Base-by-base conservation (phyloP, 768 basidiomycete species). In the Rhodotorula taiwanensis region DNA sequence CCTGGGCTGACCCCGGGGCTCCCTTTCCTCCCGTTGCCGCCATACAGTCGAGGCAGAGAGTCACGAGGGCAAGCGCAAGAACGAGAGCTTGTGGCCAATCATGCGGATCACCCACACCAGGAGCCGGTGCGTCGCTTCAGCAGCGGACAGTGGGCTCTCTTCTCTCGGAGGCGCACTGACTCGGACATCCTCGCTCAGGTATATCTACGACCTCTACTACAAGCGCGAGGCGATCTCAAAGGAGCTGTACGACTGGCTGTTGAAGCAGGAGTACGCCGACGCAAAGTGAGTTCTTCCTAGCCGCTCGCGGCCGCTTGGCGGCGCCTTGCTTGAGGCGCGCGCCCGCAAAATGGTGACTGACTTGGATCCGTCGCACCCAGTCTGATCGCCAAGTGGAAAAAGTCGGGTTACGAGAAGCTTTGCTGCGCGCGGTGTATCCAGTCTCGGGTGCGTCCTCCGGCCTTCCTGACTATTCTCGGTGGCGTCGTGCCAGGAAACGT, bases 361-460 rank as follows among this genome's bases (percentile, higher is more conserved):
- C 34, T 54, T 10, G 16, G 34, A 7, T 21, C 25, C 15, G 27
- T 25, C 18, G 13, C 25, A 23, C 43, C 27, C 69, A 98, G 93
- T 74, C 78, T 98, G 74, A 87, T 99, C 74, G 95, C 95, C 42
- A 99, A 99, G 76, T 99, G 95, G 95, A 98, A 97, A 80, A 99
- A 98, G 78, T 80, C 85, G 18, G 95, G 95, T 9, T 99, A 98
- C 75, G 95, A 98, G 78, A 99, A 98, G 75, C 80, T 99, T 11
- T 99, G 95, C 75, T 99, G 95, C 74, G 78, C 98, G 55, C 81
- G 95, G 49, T 99, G 95, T 76, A 97, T 99, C 59, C 94, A 97
- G 77, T 93, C 91, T 6, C 83, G 83, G 78, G 91, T 87, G 70
- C 53, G 79, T 72, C 43, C 15, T 15, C 20, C 20, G 21, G 3